phyloP scores from a whole-genome alignment of 1,284 basidiomycete genomes.

The Ustilago lituana region DNA sequence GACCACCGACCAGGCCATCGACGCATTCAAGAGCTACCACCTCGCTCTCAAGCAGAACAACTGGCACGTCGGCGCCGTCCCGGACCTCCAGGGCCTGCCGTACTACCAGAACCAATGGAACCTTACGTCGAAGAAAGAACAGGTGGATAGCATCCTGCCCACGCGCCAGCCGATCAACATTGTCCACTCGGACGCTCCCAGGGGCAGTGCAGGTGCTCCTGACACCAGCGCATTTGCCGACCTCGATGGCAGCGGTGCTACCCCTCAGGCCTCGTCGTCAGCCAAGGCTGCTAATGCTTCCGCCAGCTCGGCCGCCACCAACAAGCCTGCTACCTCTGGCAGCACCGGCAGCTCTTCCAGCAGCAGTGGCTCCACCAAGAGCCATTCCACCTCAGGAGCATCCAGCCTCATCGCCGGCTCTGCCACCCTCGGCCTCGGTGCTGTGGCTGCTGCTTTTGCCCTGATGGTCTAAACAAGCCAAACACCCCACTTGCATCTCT shows the following conservation, averaged over 20 bases:
- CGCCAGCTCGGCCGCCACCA: not conserved
- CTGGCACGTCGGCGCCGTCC: constrained; percentile 47
- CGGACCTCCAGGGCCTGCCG: constrained; percentile 52
- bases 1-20: constrained; percentile 56
- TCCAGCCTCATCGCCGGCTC: constrained; percentile 13
- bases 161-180: constrained; percentile 40
- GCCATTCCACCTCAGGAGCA: constrained; percentile 33
- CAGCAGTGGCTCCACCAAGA: constrained; percentile 9
- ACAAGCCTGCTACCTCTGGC: not conserved
- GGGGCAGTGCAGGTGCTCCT: constrained; percentile 38
- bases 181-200: constrained; percentile 41
- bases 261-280: constrained; percentile 14
- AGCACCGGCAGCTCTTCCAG: constrained; percentile 1
- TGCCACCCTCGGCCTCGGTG: constrained; percentile 32
- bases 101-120: constrained; percentile 62
- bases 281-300: constrained; percentile 14
- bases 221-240: constrained; percentile 37
- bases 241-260: constrained; percentile 29
- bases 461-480: constrained; percentile 17
- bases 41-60: constrained; percentile 34
- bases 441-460: constrained; percentile 35
- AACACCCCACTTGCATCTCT: constrained; percentile 2
- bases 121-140: constrained; percentile 33
- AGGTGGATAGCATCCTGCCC: constrained; percentile 44
- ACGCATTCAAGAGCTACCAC: constrained; percentile 52